Percentiles rank a stretch among this genome's conserved stretches.
Evolutionary conservation across 1,284 basidiomycete genomes (phyloP).

Genomic region (Exobasidium rhododendri): DNA sequence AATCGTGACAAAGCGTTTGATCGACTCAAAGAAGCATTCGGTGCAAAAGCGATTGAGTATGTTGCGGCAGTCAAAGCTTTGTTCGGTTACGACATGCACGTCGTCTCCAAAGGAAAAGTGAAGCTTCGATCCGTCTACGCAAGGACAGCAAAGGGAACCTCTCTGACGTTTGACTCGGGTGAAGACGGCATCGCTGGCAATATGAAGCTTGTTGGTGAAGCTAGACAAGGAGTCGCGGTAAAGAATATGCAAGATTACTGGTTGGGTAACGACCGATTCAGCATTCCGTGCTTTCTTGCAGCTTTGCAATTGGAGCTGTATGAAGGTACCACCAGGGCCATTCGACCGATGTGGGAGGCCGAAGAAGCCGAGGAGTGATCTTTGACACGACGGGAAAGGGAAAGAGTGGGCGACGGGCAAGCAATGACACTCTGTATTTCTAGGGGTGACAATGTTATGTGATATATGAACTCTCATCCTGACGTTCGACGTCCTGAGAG

Average conservation of each 20-base stretch:
- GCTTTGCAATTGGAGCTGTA: constrained; percentile 12
- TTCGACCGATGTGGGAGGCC: constrained; percentile 2
- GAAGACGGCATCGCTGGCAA: background rate
- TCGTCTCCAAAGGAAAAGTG: constrained; percentile 3
- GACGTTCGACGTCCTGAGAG: no score
- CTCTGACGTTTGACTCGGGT: constrained; percentile 11
- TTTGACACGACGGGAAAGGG: no score
- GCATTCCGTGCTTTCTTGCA: constrained; percentile 17
- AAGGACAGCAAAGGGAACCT: constrained; percentile 11
- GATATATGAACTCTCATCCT: no score
- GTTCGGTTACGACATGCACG: constrained; percentile 13
- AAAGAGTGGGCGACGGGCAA: no score
- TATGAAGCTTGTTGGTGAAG: constrained; percentile 13
- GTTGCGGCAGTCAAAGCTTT: constrained; percentile 11
- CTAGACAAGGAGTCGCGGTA: constrained; percentile 13
- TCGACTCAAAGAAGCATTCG: constrained; percentile 11
- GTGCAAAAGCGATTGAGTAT: constrained; percentile 12
- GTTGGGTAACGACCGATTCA: constrained; percentile 2
- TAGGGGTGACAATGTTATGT: no score
- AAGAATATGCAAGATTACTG: constrained; percentile 8
- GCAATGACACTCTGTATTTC: no score
- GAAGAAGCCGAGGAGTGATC: constrained; percentile 8
- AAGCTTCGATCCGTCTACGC: constrained; percentile 13
- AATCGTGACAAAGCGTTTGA: constrained; percentile 11
- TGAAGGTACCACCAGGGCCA: constrained; percentile 13